A percentile compares a stretch with the other conserved stretches of the same genome.
Conservation (phyloP, 2,329 filamentous ascomycete genomes). For the Neophaeococcomyces mojaviensis region DNA sequence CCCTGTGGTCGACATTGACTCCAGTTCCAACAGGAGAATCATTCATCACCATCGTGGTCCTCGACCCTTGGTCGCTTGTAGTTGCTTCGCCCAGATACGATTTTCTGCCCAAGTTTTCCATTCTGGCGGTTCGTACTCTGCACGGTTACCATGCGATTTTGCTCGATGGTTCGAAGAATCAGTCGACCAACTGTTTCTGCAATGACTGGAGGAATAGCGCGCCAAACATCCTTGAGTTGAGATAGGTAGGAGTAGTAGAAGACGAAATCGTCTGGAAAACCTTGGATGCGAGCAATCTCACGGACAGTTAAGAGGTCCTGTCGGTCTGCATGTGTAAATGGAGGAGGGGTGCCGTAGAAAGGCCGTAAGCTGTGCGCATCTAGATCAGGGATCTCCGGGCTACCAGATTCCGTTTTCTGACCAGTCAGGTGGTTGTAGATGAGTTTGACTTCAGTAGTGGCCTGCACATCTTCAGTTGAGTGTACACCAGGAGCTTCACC, state of each 20-base stretch:
- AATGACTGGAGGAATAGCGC: constrained; percentile 14
- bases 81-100: too few species aligned
- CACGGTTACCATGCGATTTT: too few species aligned
- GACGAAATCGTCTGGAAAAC: constrained; percentile 17
- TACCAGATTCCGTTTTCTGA: neutral
- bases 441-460: neutral
- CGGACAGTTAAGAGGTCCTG: constrained; percentile 14
- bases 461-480: too few species aligned
- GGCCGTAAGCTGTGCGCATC: neutral
- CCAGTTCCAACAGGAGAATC: too few species aligned
- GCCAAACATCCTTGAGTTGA: constrained; percentile 11
- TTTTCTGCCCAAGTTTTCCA: too few species aligned
- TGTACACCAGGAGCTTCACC: too few species aligned
- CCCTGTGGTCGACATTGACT: too few species aligned
- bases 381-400: neutral
- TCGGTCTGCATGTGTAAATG: constrained; percentile 7
- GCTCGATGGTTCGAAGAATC: too few species aligned
- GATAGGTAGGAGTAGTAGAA: constrained; percentile 10
- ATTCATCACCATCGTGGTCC: too few species aligned
- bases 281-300: constrained; percentile 17
- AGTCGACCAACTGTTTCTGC: too few species aligned
- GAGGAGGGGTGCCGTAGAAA: neutral
- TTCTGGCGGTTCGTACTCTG: too few species aligned
- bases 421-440: neutral
- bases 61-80: too few species aligned